These are phyloP conservation scores for Hylodesmum podocarpum DNA, from an alignment of 306 rosid species.

Conservation along the genomic window DNA sequence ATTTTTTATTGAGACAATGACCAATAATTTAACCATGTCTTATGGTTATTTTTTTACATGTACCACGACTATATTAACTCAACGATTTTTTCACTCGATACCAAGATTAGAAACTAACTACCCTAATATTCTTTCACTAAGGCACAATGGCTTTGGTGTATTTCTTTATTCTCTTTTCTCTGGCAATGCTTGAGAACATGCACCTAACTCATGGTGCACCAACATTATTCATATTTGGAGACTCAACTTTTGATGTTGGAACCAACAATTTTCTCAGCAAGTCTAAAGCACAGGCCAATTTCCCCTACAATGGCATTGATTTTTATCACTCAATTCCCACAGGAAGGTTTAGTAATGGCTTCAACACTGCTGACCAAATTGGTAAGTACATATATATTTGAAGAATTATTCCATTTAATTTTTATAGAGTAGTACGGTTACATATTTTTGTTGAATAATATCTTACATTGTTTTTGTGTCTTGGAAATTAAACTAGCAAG, in stretches of 20 bases:
- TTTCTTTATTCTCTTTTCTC: background rate
- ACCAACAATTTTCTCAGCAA: slow-evolving; percentile 39
- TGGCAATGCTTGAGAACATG: slow-evolving; percentile 25
- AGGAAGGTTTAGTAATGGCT: slow-evolving; percentile 66
- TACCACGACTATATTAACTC: slow-evolving; percentile 23
- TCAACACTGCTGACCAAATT: slow-evolving; percentile 54
- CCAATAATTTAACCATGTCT: background rate
- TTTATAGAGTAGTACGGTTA: background rate
- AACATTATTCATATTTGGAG: slow-evolving; percentile 57
- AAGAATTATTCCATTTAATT: background rate
- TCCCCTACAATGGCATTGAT: slow-evolving; percentile 52
- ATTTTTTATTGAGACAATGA: background rate
- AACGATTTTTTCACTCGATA: background rate
- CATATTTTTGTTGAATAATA: background rate
- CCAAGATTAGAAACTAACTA: background rate
- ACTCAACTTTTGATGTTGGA: slow-evolving; percentile 60
- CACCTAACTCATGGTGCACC: slow-evolving; percentile 24
- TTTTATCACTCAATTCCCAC: slow-evolving; percentile 39
- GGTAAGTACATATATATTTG: slow-evolving; percentile 33
- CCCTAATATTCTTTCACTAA: slow-evolving; percentile 10
- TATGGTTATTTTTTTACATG: background rate
- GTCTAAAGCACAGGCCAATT: slow-evolving; percentile 37
- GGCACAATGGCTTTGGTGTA: slow-evolving; percentile 14
- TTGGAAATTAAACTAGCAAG: slow-evolving; percentile 23
- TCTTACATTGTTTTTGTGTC: background rate